Evolutionary conservation across 805 yeast genomes (phyloP), one percentile per base, ranked within the genome.

Genomic region (Gaillardinia entomophila): DNA sequence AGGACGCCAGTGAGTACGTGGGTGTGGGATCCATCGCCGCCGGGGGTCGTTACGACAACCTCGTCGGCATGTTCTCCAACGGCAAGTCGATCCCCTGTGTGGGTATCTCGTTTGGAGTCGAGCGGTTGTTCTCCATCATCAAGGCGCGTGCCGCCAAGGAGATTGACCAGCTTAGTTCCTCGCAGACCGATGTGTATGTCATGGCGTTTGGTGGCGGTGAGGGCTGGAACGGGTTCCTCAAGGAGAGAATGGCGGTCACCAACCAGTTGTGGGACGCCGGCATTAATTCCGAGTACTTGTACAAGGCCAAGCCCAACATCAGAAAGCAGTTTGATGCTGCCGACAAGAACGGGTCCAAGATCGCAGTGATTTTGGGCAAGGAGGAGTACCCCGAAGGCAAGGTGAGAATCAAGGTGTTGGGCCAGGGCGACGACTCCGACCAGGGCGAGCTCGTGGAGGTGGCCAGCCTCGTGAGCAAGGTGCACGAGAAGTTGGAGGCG

Each of bases 161-260:
- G 33, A 71, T 75, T 45, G 79, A 79, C 20, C 68, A 72, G 46
- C 70, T 89, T 35, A 77, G 92, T 48, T 78, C 97, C 23, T 73
- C 89, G 18, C 79, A 90, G 24, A 94, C 98, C 13, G 95, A 92
- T 58, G 97, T 86, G 11, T 92, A 71, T 53, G 82, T 92, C 31
- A 89, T 92, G 96, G 97, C 98, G 1, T 89, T 92, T 53, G 98
- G 98, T 45, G 97, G 97, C 51, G 98, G 97, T 50, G 84, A 84
- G 48, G 94, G 82, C 40, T 89, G 97, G 97, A 78, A 71, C 38
- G 98, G 97, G 5, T 87, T 85, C 66, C 66, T 92, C 51, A 75
- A 79, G 36, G 97, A 92, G 66, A 82, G 98, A 67, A 88, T 92
- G 96, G 49, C 72, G 19, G 74, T 92, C 29, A 78, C 96, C 33